Conservation (phyloP, 352 stramenopile species). For the Globisporangium mamillatum region DNA sequence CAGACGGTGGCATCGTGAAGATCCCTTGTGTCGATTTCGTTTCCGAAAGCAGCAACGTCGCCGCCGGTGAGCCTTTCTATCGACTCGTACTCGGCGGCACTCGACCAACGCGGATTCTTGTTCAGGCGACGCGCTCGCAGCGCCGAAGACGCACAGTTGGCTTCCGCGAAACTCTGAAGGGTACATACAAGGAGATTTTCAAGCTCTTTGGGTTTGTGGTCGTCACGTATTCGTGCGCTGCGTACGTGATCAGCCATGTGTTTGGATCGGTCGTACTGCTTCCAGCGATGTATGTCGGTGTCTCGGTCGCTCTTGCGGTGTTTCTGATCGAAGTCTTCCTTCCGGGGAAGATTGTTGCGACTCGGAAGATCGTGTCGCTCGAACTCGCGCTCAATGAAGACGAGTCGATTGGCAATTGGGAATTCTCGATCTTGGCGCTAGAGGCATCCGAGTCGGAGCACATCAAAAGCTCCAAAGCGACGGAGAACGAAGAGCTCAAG, state of each 20-base stretch:
- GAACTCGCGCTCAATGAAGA: constrained; percentile 8
- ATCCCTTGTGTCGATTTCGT: constrained; percentile 50
- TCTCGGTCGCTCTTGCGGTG: constrained; percentile 35
- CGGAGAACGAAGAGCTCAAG: constrained; percentile 4
- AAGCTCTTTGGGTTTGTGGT: constrained; percentile 62
- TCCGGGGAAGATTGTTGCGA: constrained; percentile 45
- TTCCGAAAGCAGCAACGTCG: constrained; percentile 27
- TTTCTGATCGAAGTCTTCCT: constrained; percentile 62
- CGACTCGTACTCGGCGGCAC: constrained; percentile 48
- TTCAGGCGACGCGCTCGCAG: constrained; percentile 36
- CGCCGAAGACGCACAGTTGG: constrained; percentile 18
- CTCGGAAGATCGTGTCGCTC: constrained; percentile 20
- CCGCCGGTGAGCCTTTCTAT: constrained; percentile 45
- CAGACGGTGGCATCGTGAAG: constrained; percentile 45
- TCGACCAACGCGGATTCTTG: constrained; percentile 52
- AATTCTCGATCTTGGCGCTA: constrained; percentile 52
- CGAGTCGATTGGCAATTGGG: constrained; percentile 46
- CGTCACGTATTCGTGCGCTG: constrained; percentile 43
- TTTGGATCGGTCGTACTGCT: constrained; percentile 51
- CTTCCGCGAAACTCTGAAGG: constrained; percentile 48
- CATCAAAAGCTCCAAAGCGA: constrained; percentile 6
- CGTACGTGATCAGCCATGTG: constrained; percentile 50
- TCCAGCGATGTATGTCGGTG: constrained; percentile 48
- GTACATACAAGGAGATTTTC: constrained; percentile 61
- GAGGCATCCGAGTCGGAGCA: constrained; percentile 64